Base-by-base conservation (phyloP, 305 asterid genomes). In the Solanum chacoense region DNA sequence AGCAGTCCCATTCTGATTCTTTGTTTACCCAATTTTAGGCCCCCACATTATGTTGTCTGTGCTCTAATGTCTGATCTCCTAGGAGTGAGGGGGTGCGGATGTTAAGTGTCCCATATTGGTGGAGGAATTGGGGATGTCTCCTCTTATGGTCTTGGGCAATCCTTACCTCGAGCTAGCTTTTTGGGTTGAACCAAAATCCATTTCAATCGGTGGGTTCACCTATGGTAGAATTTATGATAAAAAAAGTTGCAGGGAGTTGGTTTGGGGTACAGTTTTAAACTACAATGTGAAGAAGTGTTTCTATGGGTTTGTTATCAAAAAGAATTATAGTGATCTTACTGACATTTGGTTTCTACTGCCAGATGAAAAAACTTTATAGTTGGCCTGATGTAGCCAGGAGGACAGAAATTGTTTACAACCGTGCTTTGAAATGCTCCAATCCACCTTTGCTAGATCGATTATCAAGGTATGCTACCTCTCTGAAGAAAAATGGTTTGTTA, bases 321-420 rank as follows among this genome's bases (percentile, higher is more conserved):
- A 84, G 71, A 11, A 12, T 38, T 84, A 32, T 7, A 9, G 74
- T 0, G n/a, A 32, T 34, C 45, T 32, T 55, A 32, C 75, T 55
- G 87, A 59, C 50, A 84, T 22, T 84, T 13, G 20, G n/a, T 34
- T 84, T 84, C 87, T 84, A 59, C 63, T 36, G 80, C 85, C 97
- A 98, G 99, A 93, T 98, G 93, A 96, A 95, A 94, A 90, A 94
- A 87, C 96, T 98, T 69, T 96, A 95, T 88, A 98, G 99, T 88
- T 98, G 99, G 99, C 98, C 93, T 88, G 99, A 96, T 89, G 98
- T 98, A 87, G 98, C 98, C 86, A 93, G 91, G 88, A 94, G 99
- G 93, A 98, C 99, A 8, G 97, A 94, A 93, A 95, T 95, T 88
- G 99, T 98, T 75, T 98, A 98, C 45, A 94, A 93, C 87, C 96